Base-by-base conservation (phyloP, 2,329 filamentous ascomycete genomes). In the Volutella citrinella region DNA sequence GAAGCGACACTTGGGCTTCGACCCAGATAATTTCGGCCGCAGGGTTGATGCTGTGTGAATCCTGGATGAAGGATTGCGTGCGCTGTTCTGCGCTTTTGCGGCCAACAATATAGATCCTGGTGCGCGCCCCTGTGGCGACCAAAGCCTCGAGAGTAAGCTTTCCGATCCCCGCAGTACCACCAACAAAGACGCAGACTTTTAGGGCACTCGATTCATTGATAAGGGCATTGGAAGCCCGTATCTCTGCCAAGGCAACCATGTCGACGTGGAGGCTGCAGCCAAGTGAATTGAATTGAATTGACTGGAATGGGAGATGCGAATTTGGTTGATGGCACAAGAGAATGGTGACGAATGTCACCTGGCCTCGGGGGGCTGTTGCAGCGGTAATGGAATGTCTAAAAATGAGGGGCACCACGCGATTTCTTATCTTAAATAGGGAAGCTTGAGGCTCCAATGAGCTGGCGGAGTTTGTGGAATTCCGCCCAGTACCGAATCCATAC, bases 161-260 rank as follows among this genome's bases (percentile, higher is more conserved):
- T 8, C 69, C 69, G 36, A 72, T 65, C 29, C 69, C 69, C 4
- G 66, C 65, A 2, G 69, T 72, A 10, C 61, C 69, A 21, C 68
- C 67, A 6, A 63, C 60, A 40, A 72, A 70, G 40, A 71, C 57
- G 35, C 64, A 54, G 23, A 67, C 52, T 11, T 47, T 59, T 7
- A 64, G 64, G 12, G 51, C 46, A 3, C 55, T 64, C 5, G 48
- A 39, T 30, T 61, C 57, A 44, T 57, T 61, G 46, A 72, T 59
- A 17, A 53, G 58, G 7, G 56, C 53, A 42, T 70, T 70, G 32
- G 63, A 64, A 10, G 54, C 52, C 35, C 52, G 40, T 10, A 69
- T 55, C 31, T 65, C 49, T 26, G 47, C 49, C 36, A 53, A 51
- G 10, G 59, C 41, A 18, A 67, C 63, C 66, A 44, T 46, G n/a